Conservation (phyloP, 106 monocot genomes). For the Agapanthus africanus region DNA sequence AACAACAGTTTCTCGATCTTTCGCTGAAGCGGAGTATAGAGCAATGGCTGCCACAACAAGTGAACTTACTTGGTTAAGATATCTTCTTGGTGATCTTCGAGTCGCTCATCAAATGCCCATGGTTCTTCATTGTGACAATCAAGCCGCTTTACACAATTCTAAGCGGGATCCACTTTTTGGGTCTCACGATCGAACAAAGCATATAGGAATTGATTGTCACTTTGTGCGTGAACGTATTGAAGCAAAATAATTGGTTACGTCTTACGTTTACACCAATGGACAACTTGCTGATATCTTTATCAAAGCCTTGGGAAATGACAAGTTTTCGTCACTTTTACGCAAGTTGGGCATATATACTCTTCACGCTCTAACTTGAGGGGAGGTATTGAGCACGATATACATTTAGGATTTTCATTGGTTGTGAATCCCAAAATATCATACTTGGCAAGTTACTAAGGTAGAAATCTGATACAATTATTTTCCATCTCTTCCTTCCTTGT, state of each 20-base stretch:
- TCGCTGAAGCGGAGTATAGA: conserved; percentile 9
- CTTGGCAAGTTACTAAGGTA: too few relatives aligned
- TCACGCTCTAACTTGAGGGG: conserved; percentile 1
- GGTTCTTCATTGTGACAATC: conserved; percentile 8
- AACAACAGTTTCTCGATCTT: conserved; percentile 2
- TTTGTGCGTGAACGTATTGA: background rate
- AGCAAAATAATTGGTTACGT: too few relatives aligned
- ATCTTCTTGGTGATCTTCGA: background rate
- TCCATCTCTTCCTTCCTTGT: too few relatives aligned
- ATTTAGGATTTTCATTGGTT: too few relatives aligned
- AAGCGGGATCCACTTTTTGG: conserved; percentile 5
- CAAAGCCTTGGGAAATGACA: background rate
- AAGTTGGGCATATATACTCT: background rate
- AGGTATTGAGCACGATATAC: background rate
- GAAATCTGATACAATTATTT: too few relatives aligned
- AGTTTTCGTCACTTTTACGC: background rate
- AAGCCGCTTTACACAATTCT: background rate
- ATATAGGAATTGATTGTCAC: conserved; percentile 15
- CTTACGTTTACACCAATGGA: background rate
- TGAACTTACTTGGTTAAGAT: background rate
- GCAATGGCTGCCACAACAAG: background rate
- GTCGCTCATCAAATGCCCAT: background rate
- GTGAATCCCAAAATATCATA: too few relatives aligned
- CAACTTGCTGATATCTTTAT: conserved; percentile 8
- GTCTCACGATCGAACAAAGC: conserved; percentile 13